Evolutionary conservation across 805 yeast genomes (phyloP), one percentile per base, ranked within the genome.

Genomic region (Candida sithepensis): DNA sequence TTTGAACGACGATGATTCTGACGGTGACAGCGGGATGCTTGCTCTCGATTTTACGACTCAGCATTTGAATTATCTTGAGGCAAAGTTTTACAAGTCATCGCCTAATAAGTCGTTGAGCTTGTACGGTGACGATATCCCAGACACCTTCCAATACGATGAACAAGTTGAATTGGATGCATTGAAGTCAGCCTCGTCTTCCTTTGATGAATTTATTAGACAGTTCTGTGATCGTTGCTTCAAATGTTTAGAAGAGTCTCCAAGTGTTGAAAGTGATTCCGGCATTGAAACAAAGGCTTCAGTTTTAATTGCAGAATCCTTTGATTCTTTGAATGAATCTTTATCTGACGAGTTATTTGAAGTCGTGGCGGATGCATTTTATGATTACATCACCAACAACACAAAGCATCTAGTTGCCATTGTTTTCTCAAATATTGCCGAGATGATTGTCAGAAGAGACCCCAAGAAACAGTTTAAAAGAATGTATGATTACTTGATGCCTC

Each of bases 371-470:
- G 67, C 69, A 24, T 71, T 83, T 46, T 74, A 78, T 44, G 78
- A 78, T 1, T 85, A 84, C 48, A 73, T 88, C 23, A 71, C 78
- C 19, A 78, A 78, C 16, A 81, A 82, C 54, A 80, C 82, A 3
- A 66, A 75, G 34, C 81, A 80, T 52, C 70, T 86, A 0, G 79
- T 82, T 32, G 80, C 84, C 1, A 84, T 85, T 43, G 75, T 85
- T 0, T 74, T 84, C 24, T 87, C 90, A 1, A 84, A 82, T 37
- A 78, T 91, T 3, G 74, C 88, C 43, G 92, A 91, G 8, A 76
- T 85, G 0, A 65, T 92, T 40, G 81, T 86, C 2, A 81, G 82
- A 51, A 77, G 88, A 39, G 81, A 83, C 41, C 83, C 89, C 0
- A 56, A 61, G 9, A 55, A 60, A 4, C 71, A 77, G 10, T 76